Evolutionary conservation across 148 eudicot species (phyloP), one percentile per base, ranked within the genome.

Genomic region (Rhododendron henanense): DNA sequence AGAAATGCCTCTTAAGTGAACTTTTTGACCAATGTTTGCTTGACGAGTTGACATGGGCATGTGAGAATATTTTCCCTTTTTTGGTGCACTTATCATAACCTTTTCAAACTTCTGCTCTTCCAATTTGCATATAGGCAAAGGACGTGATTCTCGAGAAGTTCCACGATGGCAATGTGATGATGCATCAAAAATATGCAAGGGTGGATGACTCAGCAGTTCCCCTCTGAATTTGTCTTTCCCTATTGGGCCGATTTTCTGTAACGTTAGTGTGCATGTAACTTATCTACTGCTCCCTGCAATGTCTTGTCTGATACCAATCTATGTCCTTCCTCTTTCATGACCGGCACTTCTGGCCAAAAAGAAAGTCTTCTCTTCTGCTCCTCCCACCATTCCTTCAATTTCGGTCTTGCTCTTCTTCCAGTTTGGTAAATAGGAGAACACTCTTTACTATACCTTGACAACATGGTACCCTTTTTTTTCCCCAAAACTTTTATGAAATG

Each of bases 181-280:
- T 41, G 50, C 50, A 76, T 39, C 47, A 76, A 71, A 76, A 41
- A 76, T 50, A 76, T 76, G 79, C 50, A 76, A 76, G 50, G 79
- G 48, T 76, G 41, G 25, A 76, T 76, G 28, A 76, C 25, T 76
- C 48, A 39, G 79, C n/a, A 76, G 50, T 39, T 75, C 79, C 48
- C 73, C 74, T 25, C 35, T 25, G 33, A 67, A 21, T 23, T n/a
- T 25, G 35, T 25, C 14, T 25, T 67, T 25, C 33, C 33, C 74
- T 67, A 63, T 10, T 25, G 35, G 28, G 74, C 15, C 33, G 3
- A 67, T 28, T 10, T n/a, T 65, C 69, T 8, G 4, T 6, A 59
- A 25, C 28, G 10, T 65, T 2, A 65, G 31, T 67, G 74, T 67
- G 33, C 74, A 25, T 10, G 33, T 67, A 6, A 67, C 74, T 67